Percentiles rank a stretch among this genome's conserved stretches.
Conservation (phyloP, 176 grass and related monocot species). For the Thalia dealbata region DNA sequence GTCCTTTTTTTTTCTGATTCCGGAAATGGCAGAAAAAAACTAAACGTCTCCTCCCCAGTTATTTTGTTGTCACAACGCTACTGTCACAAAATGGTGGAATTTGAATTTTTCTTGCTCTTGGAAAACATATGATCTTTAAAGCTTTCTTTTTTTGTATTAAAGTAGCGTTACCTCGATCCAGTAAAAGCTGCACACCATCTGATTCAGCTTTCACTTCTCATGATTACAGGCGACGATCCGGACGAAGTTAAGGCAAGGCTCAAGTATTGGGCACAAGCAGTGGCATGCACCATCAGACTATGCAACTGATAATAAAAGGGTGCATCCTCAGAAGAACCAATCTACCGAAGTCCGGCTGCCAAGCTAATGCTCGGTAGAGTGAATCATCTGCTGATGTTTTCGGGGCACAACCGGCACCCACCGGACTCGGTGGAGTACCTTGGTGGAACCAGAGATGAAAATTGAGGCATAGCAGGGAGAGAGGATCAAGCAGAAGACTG, state of each 20-base stretch:
- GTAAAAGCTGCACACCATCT: neutral
- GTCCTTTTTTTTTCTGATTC: too few species aligned
- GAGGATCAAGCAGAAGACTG: neutral
- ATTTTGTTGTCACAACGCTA: too few species aligned
- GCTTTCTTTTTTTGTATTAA: too few species aligned
- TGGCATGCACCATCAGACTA: neutral
- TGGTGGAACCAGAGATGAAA: neutral
- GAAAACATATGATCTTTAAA: too few species aligned
- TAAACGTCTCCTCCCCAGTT: too few species aligned
- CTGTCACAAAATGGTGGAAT: too few species aligned
- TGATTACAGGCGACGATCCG: neutral
- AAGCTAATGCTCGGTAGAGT: neutral
- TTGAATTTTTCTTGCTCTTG: too few species aligned
- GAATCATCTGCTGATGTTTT: neutral
- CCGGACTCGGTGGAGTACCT: neutral
- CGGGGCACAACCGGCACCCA: neutral
- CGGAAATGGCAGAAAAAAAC: too few species aligned
- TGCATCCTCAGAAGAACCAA: neutral
- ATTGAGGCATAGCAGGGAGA: neutral
- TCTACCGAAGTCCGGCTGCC: neutral
- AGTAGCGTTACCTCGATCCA: too few species aligned
- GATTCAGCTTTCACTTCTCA: neutral
- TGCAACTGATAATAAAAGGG: neutral
- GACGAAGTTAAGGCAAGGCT: conserved; percentile 4
- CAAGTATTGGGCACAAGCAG: conserved; percentile 6